phyloP scores from a whole-genome alignment of 208 protist genomes.

The Trypanosoma avium region DNA sequence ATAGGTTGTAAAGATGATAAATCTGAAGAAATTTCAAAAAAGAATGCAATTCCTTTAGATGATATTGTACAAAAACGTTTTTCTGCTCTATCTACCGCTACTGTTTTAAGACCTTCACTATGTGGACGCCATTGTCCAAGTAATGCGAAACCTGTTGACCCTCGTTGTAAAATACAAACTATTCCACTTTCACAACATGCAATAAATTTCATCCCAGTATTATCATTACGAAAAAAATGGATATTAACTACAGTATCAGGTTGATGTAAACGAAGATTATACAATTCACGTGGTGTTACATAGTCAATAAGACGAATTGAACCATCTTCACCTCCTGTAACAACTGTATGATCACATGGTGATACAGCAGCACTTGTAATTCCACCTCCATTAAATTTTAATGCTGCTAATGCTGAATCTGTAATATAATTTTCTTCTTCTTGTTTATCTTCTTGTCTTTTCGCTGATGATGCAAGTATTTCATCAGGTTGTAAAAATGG shows the following conservation, averaged over 20 bases:
- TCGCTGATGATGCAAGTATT: constrained; percentile 7
- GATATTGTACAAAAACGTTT: constrained; percentile 82
- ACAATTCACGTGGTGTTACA: constrained; percentile 57
- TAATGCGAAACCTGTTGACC: constrained; percentile 42
- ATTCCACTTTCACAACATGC: constrained; percentile 88
- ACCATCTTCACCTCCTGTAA: constrained; percentile 92
- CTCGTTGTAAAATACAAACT: constrained; percentile 63
- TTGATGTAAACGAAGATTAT: constrained; percentile 24
- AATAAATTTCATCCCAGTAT: constrained; percentile 40
- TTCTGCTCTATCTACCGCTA: constrained; percentile 65
- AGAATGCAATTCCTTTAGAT: constrained; percentile 89
- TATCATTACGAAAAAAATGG: constrained; percentile 40
- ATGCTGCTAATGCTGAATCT: constrained; percentile 4
- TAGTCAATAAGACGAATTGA: constrained; percentile 92
- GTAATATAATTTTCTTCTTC: too few species aligned
- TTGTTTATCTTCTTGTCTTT: too few species aligned
- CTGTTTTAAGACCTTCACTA: constrained; percentile 42
- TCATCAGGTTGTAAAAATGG: constrained; percentile 13
- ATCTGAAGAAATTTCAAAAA: constrained; percentile 72
- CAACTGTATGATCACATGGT: constrained; percentile 68
- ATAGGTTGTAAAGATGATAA: constrained; percentile 47
- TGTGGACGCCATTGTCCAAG: constrained; percentile 71
- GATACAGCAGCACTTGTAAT: constrained; percentile 84
- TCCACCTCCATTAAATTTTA: constrained; percentile 90
- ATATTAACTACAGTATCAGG: constrained; percentile 26